phyloP scores from a whole-genome alignment of 495 filamentous ascomycete genomes.

The Daldinia caldariorum region DNA sequence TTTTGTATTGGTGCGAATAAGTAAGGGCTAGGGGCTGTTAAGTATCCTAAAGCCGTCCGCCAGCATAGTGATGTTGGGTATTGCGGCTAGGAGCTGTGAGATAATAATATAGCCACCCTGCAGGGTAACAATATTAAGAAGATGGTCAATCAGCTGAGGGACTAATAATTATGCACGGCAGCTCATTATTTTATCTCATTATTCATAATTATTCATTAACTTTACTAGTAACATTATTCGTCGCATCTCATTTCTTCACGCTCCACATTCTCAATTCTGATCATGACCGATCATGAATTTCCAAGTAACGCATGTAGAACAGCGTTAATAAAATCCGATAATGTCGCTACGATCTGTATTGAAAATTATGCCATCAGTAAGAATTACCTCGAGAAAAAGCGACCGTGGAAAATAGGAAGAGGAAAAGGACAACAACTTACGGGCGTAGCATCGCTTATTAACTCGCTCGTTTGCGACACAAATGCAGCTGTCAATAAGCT shows the following conservation, averaged over 20 bases:
- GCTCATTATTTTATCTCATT: too few species aligned
- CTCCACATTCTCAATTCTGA: too few species aligned
- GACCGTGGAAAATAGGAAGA: background rate
- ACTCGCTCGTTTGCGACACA: constrained; percentile 58
- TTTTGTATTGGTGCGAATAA: too few species aligned
- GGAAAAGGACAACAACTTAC: constrained; percentile 47
- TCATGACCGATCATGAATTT: constrained; percentile 32
- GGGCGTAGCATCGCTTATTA: constrained; percentile 63
- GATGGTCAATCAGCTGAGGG: too few species aligned
- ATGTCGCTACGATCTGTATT: constrained; percentile 49
- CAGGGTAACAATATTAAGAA: too few species aligned
- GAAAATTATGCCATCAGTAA: background rate
- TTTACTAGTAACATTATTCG: constrained; percentile 33
- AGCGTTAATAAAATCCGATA: constrained; percentile 50
- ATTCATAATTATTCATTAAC: constrained; percentile 48
- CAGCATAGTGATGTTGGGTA: too few species aligned
- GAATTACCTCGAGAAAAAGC: constrained; percentile 27
- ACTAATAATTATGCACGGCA: too few species aligned
- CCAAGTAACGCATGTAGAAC: constrained; percentile 49
- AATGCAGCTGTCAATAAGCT: constrained; percentile 52
- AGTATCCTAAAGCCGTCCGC: too few species aligned
- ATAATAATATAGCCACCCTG: too few species aligned
- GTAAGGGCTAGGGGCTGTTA: too few species aligned
- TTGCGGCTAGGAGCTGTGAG: too few species aligned
- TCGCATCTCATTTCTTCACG: constrained; percentile 28